Evolutionary conservation across 768 basidiomycete genomes (phyloP), one percentile per base, ranked within the genome.

Genomic region (Xanthoconium purpureum): DNA sequence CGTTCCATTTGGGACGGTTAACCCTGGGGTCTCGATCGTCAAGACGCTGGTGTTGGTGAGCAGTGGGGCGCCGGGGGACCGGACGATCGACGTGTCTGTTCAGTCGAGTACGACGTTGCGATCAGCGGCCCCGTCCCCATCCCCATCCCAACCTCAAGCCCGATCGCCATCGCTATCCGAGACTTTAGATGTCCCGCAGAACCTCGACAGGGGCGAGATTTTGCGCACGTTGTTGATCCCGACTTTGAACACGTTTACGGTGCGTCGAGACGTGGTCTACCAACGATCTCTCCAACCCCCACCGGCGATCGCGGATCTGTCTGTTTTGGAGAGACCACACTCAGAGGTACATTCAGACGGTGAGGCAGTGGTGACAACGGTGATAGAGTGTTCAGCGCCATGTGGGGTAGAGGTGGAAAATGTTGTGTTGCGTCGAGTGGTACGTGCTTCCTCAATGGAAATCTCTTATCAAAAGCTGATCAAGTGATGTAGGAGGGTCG

Each of bases 61-160:
- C 61, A 75, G 78, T 0, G 87, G 91, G 14, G 80, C 79, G 2
- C 74, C 81, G 1, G 91, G 89, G 2, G 83, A 89, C 50, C 81
- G 93, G 43, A 78, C 84, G 43, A 70, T 97, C 52, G 94, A 97
- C 66, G 75, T 96, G 36, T 94, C 92, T 0, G 74, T 95, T 36
- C 87, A 86, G 54, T 87, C 91, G 10, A 76, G 75, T 24, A 66
- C 79, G 28, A 52, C 46, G 8, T 37, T 39, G 29, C 40, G 13
- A 8, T 15, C 18, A 6, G 18, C 3, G 24, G 39, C 3, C 9
- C 2, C 35, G 3, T 7, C 54, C 7, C 33, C 62, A 1, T 48
- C 63, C 52, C 37, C 38, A 57, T 5, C 50, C 17, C 39, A 15
- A 57, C 2, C 50, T 15, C 39, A 17, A n/a, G 5, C 17, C 2